These are phyloP conservation scores for Plasmodium coatneyi DNA, from an alignment of 169 alveolate genomes.

Conservation along the genomic window DNA sequence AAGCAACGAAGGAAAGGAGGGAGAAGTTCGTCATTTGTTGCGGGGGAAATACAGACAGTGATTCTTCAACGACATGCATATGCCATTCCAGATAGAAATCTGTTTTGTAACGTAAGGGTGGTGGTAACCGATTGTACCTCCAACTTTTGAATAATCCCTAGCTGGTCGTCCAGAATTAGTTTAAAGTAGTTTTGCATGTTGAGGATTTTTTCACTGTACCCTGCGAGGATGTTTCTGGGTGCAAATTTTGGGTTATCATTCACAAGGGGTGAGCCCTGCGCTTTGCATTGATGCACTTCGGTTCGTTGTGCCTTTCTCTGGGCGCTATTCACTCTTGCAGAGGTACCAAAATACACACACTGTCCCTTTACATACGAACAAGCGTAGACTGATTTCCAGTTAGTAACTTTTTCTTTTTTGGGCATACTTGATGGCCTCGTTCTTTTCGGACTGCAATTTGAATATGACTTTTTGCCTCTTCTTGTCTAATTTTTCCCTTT, in stretches of 20 bases:
- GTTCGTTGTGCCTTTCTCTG: not conserved
- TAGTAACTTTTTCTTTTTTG: not conserved
- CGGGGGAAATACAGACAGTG: not conserved
- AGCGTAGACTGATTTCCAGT: not conserved
- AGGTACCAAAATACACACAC: not conserved
- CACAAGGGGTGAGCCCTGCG: not conserved
- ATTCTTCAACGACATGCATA: not conserved
- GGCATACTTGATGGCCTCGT: conserved; percentile 39
- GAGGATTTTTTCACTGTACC: conserved; percentile 26
- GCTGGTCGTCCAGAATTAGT: conserved; percentile 47
- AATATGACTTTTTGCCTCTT: conserved; percentile 59
- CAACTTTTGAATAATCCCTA: conserved; percentile 28
- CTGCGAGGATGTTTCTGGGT: conserved; percentile 34
- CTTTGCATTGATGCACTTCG: not conserved
- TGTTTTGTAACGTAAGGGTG: not conserved
- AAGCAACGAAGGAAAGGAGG: not conserved
- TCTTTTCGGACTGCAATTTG: conserved; percentile 46
- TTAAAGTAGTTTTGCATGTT: conserved; percentile 40
- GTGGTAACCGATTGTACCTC: conserved; percentile 9
- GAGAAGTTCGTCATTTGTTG: not conserved
- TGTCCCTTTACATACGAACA: not conserved
- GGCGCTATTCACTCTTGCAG: not conserved
- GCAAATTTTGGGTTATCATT: not conserved
- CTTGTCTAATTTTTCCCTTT: conserved; percentile 51
- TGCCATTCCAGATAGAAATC: not conserved